A percentile compares a stretch with the other conserved stretches of the same genome.
Conservation (phyloP, 75 land plant genomes). For the Adiantum capillusveneris region DNA sequence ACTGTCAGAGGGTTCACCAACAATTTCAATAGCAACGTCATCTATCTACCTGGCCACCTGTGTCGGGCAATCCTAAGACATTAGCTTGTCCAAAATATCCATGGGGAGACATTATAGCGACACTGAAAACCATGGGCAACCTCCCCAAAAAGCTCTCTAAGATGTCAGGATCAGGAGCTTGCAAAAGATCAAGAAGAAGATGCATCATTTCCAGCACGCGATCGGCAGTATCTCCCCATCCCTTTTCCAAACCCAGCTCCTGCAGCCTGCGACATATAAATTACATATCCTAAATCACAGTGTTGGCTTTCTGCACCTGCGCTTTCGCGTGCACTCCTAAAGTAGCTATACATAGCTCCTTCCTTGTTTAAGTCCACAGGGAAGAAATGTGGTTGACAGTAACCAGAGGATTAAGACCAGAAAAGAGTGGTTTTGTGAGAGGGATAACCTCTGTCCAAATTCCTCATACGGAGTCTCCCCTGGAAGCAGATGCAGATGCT, state of each 20-base stretch:
- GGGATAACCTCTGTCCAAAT: slow-evolving; percentile 55
- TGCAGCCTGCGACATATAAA: slow-evolving; percentile 41
- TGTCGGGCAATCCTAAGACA: slow-evolving; percentile 97
- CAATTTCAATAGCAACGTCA: background rate
- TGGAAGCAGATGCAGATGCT: slow-evolving; percentile 54
- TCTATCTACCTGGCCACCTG: slow-evolving; percentile 84
- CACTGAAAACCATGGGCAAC: slow-evolving; percentile 67
- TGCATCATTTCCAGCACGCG: slow-evolving; percentile 59
- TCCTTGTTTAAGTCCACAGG: too few relatives aligned
- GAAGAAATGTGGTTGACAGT: too few relatives aligned
- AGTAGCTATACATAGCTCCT: too few relatives aligned
- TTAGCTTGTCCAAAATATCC: slow-evolving; percentile 96
- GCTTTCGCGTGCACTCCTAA: too few relatives aligned
- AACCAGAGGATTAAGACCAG: too few relatives aligned
- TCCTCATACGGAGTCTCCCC: slow-evolving; percentile 57
- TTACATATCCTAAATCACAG: too few relatives aligned
- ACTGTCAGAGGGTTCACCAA: background rate
- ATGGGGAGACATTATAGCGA: slow-evolving; percentile 90
- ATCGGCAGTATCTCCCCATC: slow-evolving; percentile 79
- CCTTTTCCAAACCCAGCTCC: slow-evolving; percentile 67
- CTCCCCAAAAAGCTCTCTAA: slow-evolving; percentile 61
- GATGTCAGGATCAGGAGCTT: slow-evolving; percentile 78
- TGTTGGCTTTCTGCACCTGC: too few relatives aligned
- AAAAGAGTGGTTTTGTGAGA: background rate
- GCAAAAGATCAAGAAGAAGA: slow-evolving; percentile 61